Evolutionary conservation across 225 moss, liverwort and hornwort genomes (phyloP).

Genomic region (Neckera pumila): DNA sequence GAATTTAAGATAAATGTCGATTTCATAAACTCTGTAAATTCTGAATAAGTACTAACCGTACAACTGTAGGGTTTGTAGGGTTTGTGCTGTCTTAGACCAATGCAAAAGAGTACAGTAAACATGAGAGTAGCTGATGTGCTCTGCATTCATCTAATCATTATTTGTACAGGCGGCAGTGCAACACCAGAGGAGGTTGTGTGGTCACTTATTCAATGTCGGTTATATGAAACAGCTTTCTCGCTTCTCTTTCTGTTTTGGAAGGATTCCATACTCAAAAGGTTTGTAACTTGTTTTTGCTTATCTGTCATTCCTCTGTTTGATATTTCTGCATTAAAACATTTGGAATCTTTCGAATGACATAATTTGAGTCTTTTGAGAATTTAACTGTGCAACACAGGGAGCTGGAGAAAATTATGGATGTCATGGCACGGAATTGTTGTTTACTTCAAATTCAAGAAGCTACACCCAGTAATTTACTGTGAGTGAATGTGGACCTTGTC

Average conservation of each 20-base stretch:
- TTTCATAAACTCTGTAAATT: background rate
- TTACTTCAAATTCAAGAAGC: conserved; percentile 71
- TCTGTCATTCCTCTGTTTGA: background rate
- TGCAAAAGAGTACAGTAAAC: background rate
- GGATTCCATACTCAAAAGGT: conserved; percentile 69
- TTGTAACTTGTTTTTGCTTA: background rate
- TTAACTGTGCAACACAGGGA: conserved; percentile 35
- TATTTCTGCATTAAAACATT: background rate
- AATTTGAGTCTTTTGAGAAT: background rate
- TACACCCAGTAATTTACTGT: conserved; percentile 39
- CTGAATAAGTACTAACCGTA: background rate
- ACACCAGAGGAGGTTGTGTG: conserved; percentile 75
- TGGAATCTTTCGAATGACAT: background rate
- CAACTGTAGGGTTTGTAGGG: background rate
- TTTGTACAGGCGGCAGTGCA: conserved; percentile 35
- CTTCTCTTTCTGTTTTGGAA: conserved; percentile 97
- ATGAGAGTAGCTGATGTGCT: background rate
- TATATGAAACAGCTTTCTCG: conserved; percentile 83
- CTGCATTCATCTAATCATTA: background rate
- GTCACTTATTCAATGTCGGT: conserved; percentile 64
- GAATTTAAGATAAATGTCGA: background rate
- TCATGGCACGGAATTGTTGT: conserved; percentile 93
- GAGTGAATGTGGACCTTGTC: conserved; percentile 8
- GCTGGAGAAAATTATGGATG: conserved; percentile 78
- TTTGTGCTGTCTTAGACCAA: background rate